These are phyloP conservation scores for Dryas octopetala DNA, from an alignment of 306 rosid species.

Conservation along the genomic window DNA sequence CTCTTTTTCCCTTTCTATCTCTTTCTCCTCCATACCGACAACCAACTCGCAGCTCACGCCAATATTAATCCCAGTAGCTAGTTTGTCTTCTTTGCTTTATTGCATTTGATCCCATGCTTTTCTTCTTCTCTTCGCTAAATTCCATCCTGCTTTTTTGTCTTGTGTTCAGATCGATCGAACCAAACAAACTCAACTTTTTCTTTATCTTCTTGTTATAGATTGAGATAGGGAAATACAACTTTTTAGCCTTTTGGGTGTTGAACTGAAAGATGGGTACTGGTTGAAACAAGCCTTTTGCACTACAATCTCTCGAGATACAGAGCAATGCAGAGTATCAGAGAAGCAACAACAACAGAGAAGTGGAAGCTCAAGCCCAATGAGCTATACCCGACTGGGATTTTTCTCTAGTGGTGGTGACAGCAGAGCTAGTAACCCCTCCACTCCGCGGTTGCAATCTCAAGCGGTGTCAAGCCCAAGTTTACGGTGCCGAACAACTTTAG, in stretches of 20 bases:
- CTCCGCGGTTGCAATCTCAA: slow-evolving; percentile 47
- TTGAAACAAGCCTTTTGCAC: slow-evolving; percentile 94
- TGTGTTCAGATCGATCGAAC: slow-evolving; percentile 46
- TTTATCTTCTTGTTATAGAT: not conserved
- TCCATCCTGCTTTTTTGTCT: slow-evolving; percentile 45
- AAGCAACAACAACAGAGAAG: slow-evolving; percentile 25
- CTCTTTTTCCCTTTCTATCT: too few relatives aligned
- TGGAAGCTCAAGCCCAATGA: slow-evolving; percentile 60
- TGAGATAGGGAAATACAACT: too few relatives aligned
- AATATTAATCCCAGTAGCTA: slow-evolving; percentile 23
- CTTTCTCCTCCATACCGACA: too few relatives aligned
- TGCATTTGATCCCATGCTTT: slow-evolving; percentile 49
- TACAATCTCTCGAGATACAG: slow-evolving; percentile 55
- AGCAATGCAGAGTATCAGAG: slow-evolving; percentile 38
- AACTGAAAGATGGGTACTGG: slow-evolving; percentile 72
- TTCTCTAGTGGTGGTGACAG: slow-evolving; percentile 48
- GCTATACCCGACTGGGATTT: slow-evolving; percentile 64
- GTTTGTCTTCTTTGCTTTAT: slow-evolving; percentile 32
- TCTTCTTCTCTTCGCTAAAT: slow-evolving; percentile 14
- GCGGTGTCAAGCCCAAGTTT: slow-evolving; percentile 25
- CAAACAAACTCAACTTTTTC: slow-evolving; percentile 35
- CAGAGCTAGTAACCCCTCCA: slow-evolving; percentile 58
- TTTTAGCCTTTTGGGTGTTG: not conserved
- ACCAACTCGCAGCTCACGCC: too few relatives aligned
- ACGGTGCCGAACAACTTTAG: slow-evolving; percentile 52